Percentiles rank a stretch among this genome's conserved stretches.
Evolutionary conservation across 805 yeast genomes (phyloP).

Genomic region (Blastobotrys parvus): DNA sequence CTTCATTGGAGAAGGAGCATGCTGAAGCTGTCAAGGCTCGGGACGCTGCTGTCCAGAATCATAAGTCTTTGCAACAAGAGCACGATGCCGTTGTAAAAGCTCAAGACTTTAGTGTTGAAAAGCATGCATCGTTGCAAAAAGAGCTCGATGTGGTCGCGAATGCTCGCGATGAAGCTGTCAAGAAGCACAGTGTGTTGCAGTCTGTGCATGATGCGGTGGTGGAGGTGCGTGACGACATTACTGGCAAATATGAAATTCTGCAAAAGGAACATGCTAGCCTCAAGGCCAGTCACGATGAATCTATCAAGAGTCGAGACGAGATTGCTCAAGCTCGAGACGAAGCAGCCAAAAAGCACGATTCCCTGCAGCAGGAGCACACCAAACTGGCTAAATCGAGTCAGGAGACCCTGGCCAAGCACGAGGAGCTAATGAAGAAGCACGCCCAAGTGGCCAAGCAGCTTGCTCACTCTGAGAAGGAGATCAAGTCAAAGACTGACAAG

Average conservation of each 20-base stretch:
- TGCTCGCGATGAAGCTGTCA: too few species aligned
- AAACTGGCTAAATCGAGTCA: too few species aligned
- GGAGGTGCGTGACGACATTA: neutral
- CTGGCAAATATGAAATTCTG: neutral
- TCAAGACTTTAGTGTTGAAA: too few species aligned
- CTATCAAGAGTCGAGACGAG: neutral
- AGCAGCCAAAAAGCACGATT: constrained; percentile 7
- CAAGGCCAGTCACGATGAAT: neutral
- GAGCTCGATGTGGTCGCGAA: too few species aligned
- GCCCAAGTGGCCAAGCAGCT: neutral
- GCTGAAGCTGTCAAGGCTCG: too few species aligned
- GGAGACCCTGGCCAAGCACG: too few species aligned
- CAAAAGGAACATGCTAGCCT: neutral
- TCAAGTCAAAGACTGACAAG: neutral
- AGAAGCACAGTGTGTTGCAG: neutral
- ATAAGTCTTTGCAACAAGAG: too few species aligned
- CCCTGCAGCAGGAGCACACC: too few species aligned
- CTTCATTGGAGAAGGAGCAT: too few species aligned
- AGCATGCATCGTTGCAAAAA: too few species aligned
- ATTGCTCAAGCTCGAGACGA: constrained; percentile 9
- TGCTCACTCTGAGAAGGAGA: neutral
- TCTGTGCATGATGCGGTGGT: neutral
- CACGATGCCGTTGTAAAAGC: too few species aligned
- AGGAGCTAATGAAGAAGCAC: constrained; percentile 17
- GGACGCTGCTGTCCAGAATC: too few species aligned